Evolutionary conservation across 805 yeast species (phyloP), one percentile per base, ranked within the genome.

Genomic region (Danielozyma ontarioensis): DNA sequence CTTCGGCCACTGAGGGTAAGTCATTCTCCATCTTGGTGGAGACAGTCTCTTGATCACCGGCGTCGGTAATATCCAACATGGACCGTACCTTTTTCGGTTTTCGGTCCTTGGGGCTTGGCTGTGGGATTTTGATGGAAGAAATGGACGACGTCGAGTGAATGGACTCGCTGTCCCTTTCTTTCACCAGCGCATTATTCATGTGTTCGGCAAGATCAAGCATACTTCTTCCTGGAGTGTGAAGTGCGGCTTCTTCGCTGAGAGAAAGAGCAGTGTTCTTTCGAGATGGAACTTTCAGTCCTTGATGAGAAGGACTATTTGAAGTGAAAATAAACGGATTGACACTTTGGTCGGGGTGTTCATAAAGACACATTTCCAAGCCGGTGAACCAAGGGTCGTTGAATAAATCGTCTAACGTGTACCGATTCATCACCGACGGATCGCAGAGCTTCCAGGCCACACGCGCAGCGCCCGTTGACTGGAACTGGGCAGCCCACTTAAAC

Each of bases 371-470:
- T 41, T 76, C 83, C 29, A 81, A 59, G 3, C 58, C 43, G 18
- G 57, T 59, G 50, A 83, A 82, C 78, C 83, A 83, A 8, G 80
- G 76, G 45, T 83, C 88, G 2, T 62, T 46, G 40, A 79, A 74
- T 22, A 83, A 57, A 17, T 69, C 65, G 1, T 70, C 64, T 40
- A 83, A 46, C 13, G 71, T 65, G 50, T 77, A 76, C 40, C 94
- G 64, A 5, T 73, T 63, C 2, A 46, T 48, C 0, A 72, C 63
- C 16, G 74, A 61, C 3, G 87, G 86, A 48, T 83, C 88, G 45
- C 82, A 74, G 32, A 83, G 56, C 52, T 83, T 74, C 87, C 89
- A 82, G 6, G 85, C 78, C 5, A 70, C 77, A 46, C 93, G 68
- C 1, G 88, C 75, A 16, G 81, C 78, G 10, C 80, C 80, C 1